phyloP scores from a whole-genome alignment of 345 rosid genomes.

The Lepidium aucheri region DNA sequence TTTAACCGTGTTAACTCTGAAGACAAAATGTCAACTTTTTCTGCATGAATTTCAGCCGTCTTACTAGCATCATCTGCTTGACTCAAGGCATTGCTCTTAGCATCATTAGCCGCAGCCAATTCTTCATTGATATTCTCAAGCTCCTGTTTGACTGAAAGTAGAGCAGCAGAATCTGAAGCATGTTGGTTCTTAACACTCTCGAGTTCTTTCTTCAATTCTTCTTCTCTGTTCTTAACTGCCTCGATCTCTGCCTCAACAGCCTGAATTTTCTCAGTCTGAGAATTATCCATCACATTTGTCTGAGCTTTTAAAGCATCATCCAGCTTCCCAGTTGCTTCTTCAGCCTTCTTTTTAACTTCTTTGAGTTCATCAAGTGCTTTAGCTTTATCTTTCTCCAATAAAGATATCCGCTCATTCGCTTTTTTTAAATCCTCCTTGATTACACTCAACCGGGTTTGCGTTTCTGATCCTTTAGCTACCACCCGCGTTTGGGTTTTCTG shows the following conservation, averaged over 20 bases:
- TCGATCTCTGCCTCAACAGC: conserved; percentile 91
- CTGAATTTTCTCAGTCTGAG: conserved; percentile 84
- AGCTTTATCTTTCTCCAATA: conserved; percentile 70
- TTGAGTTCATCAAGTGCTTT: conserved; percentile 65
- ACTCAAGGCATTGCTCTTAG: conserved; percentile 78
- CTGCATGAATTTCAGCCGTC: conserved; percentile 71
- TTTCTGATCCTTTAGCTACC: conserved; percentile 49
- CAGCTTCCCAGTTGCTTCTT: conserved; percentile 65
- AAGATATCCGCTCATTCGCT: conserved; percentile 59
- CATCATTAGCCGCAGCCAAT: conserved; percentile 55
- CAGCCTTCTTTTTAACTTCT: conserved; percentile 56
- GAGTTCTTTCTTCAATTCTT: conserved; percentile 74
- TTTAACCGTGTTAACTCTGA: conserved; percentile 61
- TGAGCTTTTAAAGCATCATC: conserved; percentile 81
- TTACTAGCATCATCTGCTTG: conserved; percentile 92
- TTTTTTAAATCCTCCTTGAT: conserved; percentile 87
- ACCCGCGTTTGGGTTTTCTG: conserved; percentile 55
- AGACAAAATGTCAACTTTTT: conserved; percentile 72
- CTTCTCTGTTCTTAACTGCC: conserved; percentile 71
- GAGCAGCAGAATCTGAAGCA: conserved; percentile 74
- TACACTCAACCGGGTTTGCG: conserved; percentile 53
- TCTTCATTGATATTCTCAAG: conserved; percentile 64
- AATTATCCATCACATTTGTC: conserved; percentile 69
- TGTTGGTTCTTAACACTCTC: conserved; percentile 70
- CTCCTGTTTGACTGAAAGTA: conserved; percentile 65